A percentile compares a stretch with the other conserved stretches of the same genome.
phyloP scores from a whole-genome alignment of 106 monocot species.

The Ottelia alismoides region DNA sequence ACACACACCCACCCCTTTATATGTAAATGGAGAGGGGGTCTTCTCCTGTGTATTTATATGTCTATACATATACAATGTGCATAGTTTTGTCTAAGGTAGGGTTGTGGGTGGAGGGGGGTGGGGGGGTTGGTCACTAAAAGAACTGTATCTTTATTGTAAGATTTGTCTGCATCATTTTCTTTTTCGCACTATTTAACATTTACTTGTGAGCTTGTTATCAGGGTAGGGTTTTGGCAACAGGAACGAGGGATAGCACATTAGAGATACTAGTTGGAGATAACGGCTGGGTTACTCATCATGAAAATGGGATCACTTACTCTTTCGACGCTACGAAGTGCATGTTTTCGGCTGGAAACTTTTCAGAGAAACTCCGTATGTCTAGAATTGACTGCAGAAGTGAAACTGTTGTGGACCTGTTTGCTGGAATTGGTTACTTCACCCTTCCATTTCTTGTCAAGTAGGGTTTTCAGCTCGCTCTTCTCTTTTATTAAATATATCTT shows the following conservation, averaged over 20 bases:
- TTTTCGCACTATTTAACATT: too few relatives aligned
- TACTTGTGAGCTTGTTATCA: constrained; percentile 21
- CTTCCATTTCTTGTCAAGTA: constrained; percentile 97
- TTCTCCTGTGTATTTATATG: too few relatives aligned
- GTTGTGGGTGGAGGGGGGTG: too few relatives aligned
- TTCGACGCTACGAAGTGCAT: constrained; percentile 95
- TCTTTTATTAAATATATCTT: too few relatives aligned
- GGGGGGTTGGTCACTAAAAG: too few relatives aligned
- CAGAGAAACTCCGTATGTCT: constrained; percentile 88
- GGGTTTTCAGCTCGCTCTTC: constrained; percentile 2
- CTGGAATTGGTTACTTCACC: constrained; percentile 94
- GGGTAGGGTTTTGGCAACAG: constrained; percentile 73
- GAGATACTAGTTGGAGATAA: constrained; percentile 77
- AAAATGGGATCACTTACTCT: constrained; percentile 85
- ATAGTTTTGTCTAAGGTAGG: too few relatives aligned
- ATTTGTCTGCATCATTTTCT: too few relatives aligned
- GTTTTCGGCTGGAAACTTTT: constrained; percentile 88
- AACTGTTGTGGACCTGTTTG: constrained; percentile 85
- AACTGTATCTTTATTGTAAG: too few relatives aligned
- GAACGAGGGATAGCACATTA: constrained; percentile 86
- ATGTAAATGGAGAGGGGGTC: too few relatives aligned
- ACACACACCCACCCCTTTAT: too few relatives aligned
- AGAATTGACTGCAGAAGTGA: constrained; percentile 59
- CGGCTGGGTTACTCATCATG: constrained; percentile 78
- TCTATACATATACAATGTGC: too few relatives aligned